Conservation (phyloP, 148 eudicot genomes). For the Silene latifolia region DNA sequence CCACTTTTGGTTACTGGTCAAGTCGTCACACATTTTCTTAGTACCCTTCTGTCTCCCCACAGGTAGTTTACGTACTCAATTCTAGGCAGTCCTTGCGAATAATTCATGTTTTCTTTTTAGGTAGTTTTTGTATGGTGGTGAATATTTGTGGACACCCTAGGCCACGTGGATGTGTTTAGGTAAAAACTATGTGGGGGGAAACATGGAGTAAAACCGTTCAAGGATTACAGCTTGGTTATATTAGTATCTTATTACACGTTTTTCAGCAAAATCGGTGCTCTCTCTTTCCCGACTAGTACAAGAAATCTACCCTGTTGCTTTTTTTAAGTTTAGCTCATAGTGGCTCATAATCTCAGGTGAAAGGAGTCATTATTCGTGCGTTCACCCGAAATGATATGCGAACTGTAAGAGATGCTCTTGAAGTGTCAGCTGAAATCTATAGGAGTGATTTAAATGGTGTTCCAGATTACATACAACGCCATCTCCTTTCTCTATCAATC, state of each 20-base stretch:
- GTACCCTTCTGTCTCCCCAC: too few relatives aligned
- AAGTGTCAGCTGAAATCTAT: constrained; percentile 86
- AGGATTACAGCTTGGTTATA: neutral
- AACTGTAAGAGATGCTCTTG: constrained; percentile 84
- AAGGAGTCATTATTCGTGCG: constrained; percentile 78
- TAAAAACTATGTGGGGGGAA: neutral
- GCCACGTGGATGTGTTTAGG: neutral
- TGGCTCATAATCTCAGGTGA: constrained; percentile 43
- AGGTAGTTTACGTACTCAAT: too few relatives aligned
- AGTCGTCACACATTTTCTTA: neutral
- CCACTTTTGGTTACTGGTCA: neutral
- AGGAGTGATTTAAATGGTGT: constrained; percentile 74
- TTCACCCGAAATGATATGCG: constrained; percentile 74
- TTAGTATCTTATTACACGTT: neutral
- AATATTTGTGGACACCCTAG: neutral
- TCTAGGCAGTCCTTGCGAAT: too few relatives aligned
- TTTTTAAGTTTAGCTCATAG: constrained; percentile 1
- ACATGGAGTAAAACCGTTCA: neutral
- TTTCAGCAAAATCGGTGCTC: neutral
- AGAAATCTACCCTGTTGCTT: neutral
- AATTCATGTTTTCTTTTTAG: neutral
- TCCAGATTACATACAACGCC: constrained; percentile 31
- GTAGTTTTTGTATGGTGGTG: neutral
- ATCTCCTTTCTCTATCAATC: constrained; percentile 25
- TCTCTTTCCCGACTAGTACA: neutral